Conservation (phyloP, 1,284 basidiomycete species). For the Sanghuangporus sanghuang region DNA sequence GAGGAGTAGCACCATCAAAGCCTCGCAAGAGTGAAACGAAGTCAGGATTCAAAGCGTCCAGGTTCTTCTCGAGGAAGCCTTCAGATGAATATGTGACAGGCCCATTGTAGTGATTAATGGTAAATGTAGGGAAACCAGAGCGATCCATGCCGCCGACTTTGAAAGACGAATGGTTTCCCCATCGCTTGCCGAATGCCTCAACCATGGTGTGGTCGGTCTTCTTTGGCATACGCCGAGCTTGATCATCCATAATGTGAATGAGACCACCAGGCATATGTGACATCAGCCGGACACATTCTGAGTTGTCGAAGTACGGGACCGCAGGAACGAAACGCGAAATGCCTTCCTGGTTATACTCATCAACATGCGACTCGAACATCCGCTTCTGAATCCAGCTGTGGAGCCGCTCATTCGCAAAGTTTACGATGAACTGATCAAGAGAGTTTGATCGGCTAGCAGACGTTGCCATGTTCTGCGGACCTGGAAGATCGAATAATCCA, state of each 20-base stretch:
- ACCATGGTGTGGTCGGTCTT: conserved; percentile 95
- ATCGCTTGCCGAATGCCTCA: conserved; percentile 90
- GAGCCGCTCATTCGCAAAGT: conserved; percentile 90
- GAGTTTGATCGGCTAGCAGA: conserved; percentile 71
- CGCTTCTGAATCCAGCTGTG: conserved; percentile 81
- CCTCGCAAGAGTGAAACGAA: conserved; percentile 82
- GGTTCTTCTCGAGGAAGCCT: conserved; percentile 84
- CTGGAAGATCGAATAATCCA: conserved; percentile 93
- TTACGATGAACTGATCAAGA: conserved; percentile 94
- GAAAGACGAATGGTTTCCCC: conserved; percentile 91
- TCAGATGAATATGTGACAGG: conserved; percentile 90
- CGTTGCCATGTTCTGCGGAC: conserved; percentile 81
- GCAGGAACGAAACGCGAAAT: conserved; percentile 67
- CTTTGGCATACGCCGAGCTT: conserved; percentile 80
- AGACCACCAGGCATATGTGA: conserved; percentile 88
- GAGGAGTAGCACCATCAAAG: conserved; percentile 28
- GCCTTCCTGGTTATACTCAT: conserved; percentile 85
- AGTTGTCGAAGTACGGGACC: conserved; percentile 86
- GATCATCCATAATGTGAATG: conserved; percentile 97
- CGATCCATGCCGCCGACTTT: conserved; percentile 73
- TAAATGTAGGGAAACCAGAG: conserved; percentile 83
- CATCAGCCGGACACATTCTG: conserved; percentile 84
- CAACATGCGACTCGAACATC: conserved; percentile 74
- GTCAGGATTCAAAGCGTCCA: conserved; percentile 88
- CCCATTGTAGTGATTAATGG: conserved; percentile 88